Evolutionary conservation across 805 yeast genomes (phyloP), one percentile per base, ranked within the genome.

Genomic region (Ogataea ganodermae): DNA sequence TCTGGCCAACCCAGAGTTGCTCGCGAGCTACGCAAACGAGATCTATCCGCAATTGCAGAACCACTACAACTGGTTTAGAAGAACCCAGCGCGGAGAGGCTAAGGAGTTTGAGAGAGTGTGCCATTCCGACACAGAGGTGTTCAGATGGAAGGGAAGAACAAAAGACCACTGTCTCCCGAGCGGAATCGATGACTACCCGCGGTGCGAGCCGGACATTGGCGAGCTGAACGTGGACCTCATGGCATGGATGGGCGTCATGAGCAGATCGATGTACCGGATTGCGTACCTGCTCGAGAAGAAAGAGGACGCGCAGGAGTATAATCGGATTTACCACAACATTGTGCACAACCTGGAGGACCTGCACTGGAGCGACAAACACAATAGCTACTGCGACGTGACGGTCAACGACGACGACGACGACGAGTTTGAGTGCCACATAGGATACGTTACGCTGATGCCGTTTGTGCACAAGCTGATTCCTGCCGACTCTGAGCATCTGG

Each of bases 111-210:
- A 79, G 30, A 74, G 95, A 53, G 70, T 71, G 8, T 69, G 74
- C 16, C 69, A 73, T 17, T 75, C 84, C 4, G 44, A 52, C 3
- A 61, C 65, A 6, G 96, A 90, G 62, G 86, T 83, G 0, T 94
- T 86, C 64, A 75, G 96, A 63, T 94, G 99, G 99, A 78, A 89
- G 49, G 99, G 98, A 4, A 80, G 98, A 55, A 87, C 97, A 0
- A 71, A 74, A 17, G 78, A 83, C 3, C 97, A 89, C 59, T 87
- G 96, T 63, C 73, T 92, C 44, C 94, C 99, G 7, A 85, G 95
- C 66, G 99, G 99, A 0, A 65, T 94, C 30, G 99, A 94, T 66
- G 99, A 94, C 62, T 94, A 91, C 61, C 99, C 99, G 28, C 79
- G 99, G 52, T 84, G 90, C 1, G 80, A 78, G 6, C 92, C 95